These are phyloP conservation scores for Eleusine indica DNA, from an alignment of 176 grass and related monocot genomes.

Conservation along the genomic window DNA sequence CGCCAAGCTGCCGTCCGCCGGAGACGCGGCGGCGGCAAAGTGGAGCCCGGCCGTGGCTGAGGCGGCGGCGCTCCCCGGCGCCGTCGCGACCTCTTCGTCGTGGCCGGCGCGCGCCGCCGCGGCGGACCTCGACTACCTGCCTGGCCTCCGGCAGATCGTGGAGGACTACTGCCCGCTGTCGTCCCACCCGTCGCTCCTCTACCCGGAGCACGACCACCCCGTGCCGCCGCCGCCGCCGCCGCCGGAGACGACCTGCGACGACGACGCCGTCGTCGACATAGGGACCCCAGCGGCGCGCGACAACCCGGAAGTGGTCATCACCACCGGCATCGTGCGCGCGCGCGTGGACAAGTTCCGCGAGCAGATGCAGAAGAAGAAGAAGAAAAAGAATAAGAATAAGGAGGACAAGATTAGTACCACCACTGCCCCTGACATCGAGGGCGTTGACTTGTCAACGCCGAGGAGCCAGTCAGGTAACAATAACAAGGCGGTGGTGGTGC, in stretches of 20 bases:
- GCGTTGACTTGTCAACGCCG: neutral
- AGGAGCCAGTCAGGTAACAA: neutral
- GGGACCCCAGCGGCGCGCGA: constrained; percentile 24
- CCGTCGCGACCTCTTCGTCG: constrained; percentile 9
- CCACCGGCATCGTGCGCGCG: constrained; percentile 42
- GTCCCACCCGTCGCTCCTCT: constrained; percentile 41
- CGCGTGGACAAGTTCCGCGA: constrained; percentile 52
- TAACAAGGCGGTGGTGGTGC: constrained; percentile 28
- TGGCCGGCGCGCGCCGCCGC: constrained; percentile 1
- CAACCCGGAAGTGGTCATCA: constrained; percentile 36
- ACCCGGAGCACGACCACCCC: constrained; percentile 28
- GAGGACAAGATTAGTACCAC: no score
- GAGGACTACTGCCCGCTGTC: constrained; percentile 14
- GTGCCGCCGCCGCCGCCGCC: neutral
- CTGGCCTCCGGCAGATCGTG: constrained; percentile 21
- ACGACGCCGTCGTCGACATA: neutral
- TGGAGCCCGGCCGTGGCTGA: neutral
- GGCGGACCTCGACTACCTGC: constrained; percentile 49
- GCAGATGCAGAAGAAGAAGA: constrained; percentile 40
- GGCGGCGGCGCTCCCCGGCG: constrained; percentile 10
- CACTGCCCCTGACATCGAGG: neutral
- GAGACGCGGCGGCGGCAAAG: neutral
- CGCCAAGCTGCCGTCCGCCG: constrained; percentile 8
- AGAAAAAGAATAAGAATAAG: no score
- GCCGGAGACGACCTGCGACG: neutral